phyloP scores from a whole-genome alignment of 1,284 basidiomycete species.

The Moesziomyces sp. region DNA sequence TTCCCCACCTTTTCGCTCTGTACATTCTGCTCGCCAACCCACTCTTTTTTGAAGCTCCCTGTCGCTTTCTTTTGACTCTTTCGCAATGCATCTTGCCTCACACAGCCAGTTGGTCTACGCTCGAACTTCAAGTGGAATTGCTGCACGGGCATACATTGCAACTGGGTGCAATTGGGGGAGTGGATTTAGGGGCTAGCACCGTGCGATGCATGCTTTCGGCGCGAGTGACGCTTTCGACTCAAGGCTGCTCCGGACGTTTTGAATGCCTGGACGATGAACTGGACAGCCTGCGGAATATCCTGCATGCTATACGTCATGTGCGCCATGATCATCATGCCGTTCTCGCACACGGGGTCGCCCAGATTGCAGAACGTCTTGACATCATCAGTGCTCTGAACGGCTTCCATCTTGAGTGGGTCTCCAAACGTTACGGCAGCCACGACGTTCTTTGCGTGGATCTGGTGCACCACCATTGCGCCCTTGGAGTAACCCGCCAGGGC shows the following conservation, averaged over 20 bases:
- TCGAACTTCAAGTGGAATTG: not conserved
- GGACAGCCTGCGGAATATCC: slow-evolving; percentile 8
- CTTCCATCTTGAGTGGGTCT: slow-evolving; percentile 24
- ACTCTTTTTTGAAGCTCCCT: slow-evolving; percentile 3
- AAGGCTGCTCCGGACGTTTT: not conserved
- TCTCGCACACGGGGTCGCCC: slow-evolving; percentile 36
- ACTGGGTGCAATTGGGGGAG: too few relatives aligned
- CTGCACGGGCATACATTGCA: too few relatives aligned
- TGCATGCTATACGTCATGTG: slow-evolving; percentile 21
- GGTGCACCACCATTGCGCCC: slow-evolving; percentile 36
- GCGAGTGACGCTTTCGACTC: not conserved
- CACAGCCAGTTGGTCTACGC: not conserved
- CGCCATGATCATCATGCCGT: slow-evolving; percentile 32
- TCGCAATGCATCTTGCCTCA: slow-evolving; percentile 28
- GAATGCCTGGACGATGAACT: slow-evolving; percentile 31
- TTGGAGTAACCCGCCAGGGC: slow-evolving; percentile 30
- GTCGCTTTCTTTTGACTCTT: not conserved
- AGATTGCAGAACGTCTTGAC: slow-evolving; percentile 24
- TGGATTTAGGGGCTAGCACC: too few relatives aligned
- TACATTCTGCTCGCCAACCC: slow-evolving; percentile 3
- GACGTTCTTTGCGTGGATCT: slow-evolving; percentile 14
- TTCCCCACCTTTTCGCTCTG: not conserved
- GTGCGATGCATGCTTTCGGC: not conserved
- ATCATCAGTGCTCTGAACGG: slow-evolving; percentile 11
- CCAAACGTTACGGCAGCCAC: slow-evolving; percentile 44